Evolutionary conservation across 345 rosid genomes (phyloP), one percentile per base, ranked within the genome.

Genomic region (Limnanthes douglasii): DNA sequence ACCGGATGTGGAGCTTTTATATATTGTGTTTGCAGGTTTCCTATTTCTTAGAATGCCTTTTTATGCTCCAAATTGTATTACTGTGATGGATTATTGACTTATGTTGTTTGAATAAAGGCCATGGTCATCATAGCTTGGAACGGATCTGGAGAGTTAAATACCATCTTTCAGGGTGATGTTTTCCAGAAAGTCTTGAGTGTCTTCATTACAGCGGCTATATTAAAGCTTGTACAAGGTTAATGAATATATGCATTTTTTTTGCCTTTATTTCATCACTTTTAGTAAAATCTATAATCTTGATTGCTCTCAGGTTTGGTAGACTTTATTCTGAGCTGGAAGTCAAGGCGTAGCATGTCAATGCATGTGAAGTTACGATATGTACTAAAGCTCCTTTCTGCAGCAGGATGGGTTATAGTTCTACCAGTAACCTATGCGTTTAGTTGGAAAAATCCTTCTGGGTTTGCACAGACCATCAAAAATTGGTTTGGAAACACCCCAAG

Each of bases 1-100:
- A 73, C 46, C 65, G 81, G 46, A 62, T 73, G 75, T 73, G 81
- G 81, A 73, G 69, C 39, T 73, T 73, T 44, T 68, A 56, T 22
- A 62, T 73, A 41, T 56, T 73, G 58, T 59, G 57, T 34, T 57
- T 73, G 43, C 81, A 73, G 70, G 81, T 72, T 56, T 36, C 11
- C 15, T 5, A n/a, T 12, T 21, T 41, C 23, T 31, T 31, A 35
- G 31, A 23, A 2, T 55, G 26, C 16, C 13, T 17, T 14, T 33
- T 18, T 21, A 39, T 16, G 45, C 11, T 46, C 23, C 32, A 31
- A 5, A 31, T 27, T 30, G 15, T 34, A 57, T 33, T 25, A 28
- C 21, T 30, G 39, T 42, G 9, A 12, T 39, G 47, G 27, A 35
- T 6, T 39, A 1, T 20, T 21, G 18, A 31, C 9, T 39, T 23